These are phyloP conservation scores for Carpinus fangiana DNA, from an alignment of 306 rosid genomes.

Conservation along the genomic window DNA sequence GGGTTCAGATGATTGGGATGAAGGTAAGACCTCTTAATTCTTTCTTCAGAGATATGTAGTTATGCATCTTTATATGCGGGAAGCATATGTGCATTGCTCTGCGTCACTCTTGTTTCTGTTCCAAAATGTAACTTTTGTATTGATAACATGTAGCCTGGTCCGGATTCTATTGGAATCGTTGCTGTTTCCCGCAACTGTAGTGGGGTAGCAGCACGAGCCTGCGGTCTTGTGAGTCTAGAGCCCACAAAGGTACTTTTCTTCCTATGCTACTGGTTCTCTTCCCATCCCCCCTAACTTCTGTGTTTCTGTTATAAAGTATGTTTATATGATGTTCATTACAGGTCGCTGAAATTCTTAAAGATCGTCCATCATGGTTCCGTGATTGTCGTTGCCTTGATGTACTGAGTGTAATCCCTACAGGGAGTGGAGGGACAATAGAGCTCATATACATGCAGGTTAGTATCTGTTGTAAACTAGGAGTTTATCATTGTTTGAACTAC, in stretches of 20 bases:
- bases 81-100: background rate
- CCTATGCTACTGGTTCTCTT: background rate
- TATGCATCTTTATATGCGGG: background rate
- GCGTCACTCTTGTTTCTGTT: background rate
- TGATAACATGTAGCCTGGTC: constrained; percentile 80
- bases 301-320: background rate
- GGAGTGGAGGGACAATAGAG: constrained; percentile 89
- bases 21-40: constrained; percentile 48
- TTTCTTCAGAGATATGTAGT: background rate
- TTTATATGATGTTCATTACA: constrained; percentile 20
- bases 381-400: constrained; percentile 90
- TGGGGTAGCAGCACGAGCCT: constrained; percentile 98
- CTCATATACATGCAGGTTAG: constrained; percentile 92
- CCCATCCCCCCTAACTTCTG: background rate
- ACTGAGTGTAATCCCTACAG: constrained; percentile 73
- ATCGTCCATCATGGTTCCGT: constrained; percentile 86
- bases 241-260: constrained; percentile 72
- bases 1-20: constrained; percentile 99
- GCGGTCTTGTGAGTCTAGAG: constrained; percentile 99
- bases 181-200: constrained; percentile 98
- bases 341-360: constrained; percentile 97
- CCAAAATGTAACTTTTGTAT: background rate
- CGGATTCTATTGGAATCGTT: constrained; percentile 99
- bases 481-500: background rate
- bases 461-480: background rate